A percentile compares a stretch with the other conserved stretches of the same genome.
phyloP scores from a whole-genome alignment of 2,329 filamentous ascomycete species.

The Diaporthe eres region DNA sequence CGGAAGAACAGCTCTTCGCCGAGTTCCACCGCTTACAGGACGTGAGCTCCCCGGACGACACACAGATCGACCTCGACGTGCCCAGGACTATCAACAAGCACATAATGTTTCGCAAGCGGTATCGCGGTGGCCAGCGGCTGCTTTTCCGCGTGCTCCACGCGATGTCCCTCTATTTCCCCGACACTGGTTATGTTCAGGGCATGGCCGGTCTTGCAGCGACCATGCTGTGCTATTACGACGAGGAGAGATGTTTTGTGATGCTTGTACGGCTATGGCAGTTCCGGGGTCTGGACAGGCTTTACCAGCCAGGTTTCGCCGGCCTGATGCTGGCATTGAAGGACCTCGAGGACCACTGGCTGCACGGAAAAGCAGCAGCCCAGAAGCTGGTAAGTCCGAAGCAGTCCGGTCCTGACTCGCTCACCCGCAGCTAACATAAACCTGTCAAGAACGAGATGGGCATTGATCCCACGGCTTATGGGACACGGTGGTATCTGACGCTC shows the following conservation, averaged over 20 bases:
- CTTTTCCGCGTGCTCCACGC: slow-evolving; percentile 94
- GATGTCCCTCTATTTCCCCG: slow-evolving; percentile 90
- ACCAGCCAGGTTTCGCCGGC: slow-evolving; percentile 86
- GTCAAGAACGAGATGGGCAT: slow-evolving; percentile 81
- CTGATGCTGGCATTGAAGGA: slow-evolving; percentile 88
- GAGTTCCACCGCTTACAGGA: slow-evolving; percentile 81
- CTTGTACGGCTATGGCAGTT: slow-evolving; percentile 94
- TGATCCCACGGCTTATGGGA: slow-evolving; percentile 92
- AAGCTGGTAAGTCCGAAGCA: slow-evolving; percentile 76
- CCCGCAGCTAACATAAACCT: slow-evolving; percentile 39
- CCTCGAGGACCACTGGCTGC: slow-evolving; percentile 88
- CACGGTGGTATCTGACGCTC: slow-evolving; percentile 95
- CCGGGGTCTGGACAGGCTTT: slow-evolving; percentile 87
- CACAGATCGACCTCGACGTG: slow-evolving; percentile 97
- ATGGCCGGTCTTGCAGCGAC: slow-evolving; percentile 97
- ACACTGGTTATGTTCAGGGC: slow-evolving; percentile 95
- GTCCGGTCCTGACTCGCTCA: background rate
- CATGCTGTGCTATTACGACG: slow-evolving; percentile 95
- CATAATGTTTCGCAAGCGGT: slow-evolving; percentile 95
- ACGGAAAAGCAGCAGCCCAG: slow-evolving; percentile 80
- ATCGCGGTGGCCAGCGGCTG: slow-evolving; percentile 91
- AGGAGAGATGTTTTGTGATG: slow-evolving; percentile 96
- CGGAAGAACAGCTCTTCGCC: slow-evolving; percentile 79
- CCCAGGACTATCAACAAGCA: slow-evolving; percentile 94
- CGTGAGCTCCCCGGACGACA: slow-evolving; percentile 86